Conservation (phyloP, 441 rosid species). For the Kokia cookei region DNA sequence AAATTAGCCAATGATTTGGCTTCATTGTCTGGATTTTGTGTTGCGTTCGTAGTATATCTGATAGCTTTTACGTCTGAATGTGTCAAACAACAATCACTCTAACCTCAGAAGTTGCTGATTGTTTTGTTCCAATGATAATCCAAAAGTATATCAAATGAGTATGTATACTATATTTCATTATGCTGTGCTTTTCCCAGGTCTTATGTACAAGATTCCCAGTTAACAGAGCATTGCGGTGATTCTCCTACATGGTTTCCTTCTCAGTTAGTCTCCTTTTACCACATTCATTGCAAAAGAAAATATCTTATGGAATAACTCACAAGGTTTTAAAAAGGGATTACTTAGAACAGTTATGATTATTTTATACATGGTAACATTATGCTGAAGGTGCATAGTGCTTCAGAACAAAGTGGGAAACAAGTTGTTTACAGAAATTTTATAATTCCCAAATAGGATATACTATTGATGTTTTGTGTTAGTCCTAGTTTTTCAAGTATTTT, state of each 20-base stretch:
- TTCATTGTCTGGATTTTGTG: not conserved
- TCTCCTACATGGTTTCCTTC: not conserved
- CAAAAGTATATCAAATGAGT: not conserved
- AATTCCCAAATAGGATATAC: constrained; percentile 1
- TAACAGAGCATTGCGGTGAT: not conserved
- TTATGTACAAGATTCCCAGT: not conserved
- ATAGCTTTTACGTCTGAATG: not conserved
- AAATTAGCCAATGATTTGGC: not conserved
- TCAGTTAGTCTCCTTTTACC: not conserved
- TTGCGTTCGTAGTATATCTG: not conserved
- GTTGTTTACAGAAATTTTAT: not conserved
- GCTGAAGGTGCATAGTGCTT: constrained; percentile 6
- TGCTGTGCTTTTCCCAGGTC: not conserved
- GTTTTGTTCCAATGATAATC: not conserved
- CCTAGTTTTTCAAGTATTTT: no score
- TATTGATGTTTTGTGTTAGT: constrained; percentile 1
- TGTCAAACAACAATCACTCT: not conserved
- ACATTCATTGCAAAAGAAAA: not conserved
- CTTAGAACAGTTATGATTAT: not conserved
- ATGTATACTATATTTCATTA: not conserved
- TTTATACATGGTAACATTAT: constrained; percentile 2
- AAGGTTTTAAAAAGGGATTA: not conserved
- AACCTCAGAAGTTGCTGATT: not conserved
- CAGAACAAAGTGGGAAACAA: constrained; percentile 17
- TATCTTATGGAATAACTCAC: not conserved